phyloP scores from a whole-genome alignment of 2,329 filamentous ascomycete genomes.

The Penicillium sp. region DNA sequence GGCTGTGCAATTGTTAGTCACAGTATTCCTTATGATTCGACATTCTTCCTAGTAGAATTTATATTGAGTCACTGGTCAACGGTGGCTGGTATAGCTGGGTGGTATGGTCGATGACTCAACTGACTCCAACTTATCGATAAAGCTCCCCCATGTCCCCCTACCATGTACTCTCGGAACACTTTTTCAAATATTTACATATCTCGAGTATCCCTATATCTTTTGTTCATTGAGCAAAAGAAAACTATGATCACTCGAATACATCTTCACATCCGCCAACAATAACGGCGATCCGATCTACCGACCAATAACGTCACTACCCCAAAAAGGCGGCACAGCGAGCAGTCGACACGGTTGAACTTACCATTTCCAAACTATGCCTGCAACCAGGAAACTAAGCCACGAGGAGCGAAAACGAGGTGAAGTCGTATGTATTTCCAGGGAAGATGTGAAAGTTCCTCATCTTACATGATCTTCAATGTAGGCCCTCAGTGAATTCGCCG shows the following conservation, averaged over 20 bases:
- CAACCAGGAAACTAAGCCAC: conserved; percentile 59
- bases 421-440: conserved; percentile 57
- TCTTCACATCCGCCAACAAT: conserved; percentile 34
- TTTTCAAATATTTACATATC: neutral
- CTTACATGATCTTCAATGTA: conserved; percentile 31
- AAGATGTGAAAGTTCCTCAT: neutral
- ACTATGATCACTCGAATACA: conserved; percentile 49
- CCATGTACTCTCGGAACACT: neutral
- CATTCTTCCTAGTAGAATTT: neutral
- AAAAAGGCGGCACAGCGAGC: conserved; percentile 10
- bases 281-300: conserved; percentile 34
- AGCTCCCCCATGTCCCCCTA: conserved; percentile 20
- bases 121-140: conserved; percentile 35
- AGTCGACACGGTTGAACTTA: conserved; percentile 8
- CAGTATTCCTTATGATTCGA: conserved; percentile 5
- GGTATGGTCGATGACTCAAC: conserved; percentile 27
- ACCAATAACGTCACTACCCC: conserved; percentile 26
- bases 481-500: conserved; percentile 93
- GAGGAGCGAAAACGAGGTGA: conserved; percentile 86
- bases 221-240: conserved; percentile 16
- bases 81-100: neutral
- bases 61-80: neutral
- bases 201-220: neutral
- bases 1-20: conserved; percentile 6
- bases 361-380: conserved; percentile 34